phyloP scores from a whole-genome alignment of 495 filamentous ascomycete genomes.

The Neurospora hispaniola region DNA sequence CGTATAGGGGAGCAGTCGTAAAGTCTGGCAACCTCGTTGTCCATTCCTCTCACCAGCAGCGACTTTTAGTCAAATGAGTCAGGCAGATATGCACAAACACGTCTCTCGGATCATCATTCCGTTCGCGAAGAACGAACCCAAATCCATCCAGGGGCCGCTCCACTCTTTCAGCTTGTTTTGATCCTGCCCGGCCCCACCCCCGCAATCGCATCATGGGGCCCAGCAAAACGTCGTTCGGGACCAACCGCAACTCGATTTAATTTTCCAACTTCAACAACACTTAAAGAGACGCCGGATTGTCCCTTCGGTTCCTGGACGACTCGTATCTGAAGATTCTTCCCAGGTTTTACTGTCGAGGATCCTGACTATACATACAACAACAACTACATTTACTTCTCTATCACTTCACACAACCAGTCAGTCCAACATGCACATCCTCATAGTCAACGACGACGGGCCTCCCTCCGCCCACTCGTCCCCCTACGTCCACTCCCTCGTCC shows the following conservation, averaged over 20 bases:
- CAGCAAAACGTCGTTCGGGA: conserved; percentile 2
- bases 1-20: not conserved
- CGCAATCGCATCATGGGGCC: not conserved
- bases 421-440: conserved; percentile 31
- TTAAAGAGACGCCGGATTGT: not conserved
- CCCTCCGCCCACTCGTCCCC: conserved; percentile 85
- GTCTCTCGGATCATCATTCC: not conserved
- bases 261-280: not conserved
- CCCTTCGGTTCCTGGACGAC: not conserved
- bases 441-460: conserved; percentile 87
- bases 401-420: not conserved
- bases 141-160: not conserved
- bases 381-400: not conserved
- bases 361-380: not conserved
- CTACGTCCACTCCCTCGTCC: conserved; percentile 80
- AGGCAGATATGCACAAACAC: not conserved
- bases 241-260: not conserved
- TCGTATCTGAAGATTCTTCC: not conserved
- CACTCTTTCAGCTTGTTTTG: not conserved
- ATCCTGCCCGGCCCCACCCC: not conserved
- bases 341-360: not conserved
- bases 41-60: not conserved
- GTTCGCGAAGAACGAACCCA: not conserved
- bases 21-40: not conserved
- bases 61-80: not conserved